Conservation (phyloP, 352 stramenopile genomes). For the Globisporangium radiosum region DNA sequence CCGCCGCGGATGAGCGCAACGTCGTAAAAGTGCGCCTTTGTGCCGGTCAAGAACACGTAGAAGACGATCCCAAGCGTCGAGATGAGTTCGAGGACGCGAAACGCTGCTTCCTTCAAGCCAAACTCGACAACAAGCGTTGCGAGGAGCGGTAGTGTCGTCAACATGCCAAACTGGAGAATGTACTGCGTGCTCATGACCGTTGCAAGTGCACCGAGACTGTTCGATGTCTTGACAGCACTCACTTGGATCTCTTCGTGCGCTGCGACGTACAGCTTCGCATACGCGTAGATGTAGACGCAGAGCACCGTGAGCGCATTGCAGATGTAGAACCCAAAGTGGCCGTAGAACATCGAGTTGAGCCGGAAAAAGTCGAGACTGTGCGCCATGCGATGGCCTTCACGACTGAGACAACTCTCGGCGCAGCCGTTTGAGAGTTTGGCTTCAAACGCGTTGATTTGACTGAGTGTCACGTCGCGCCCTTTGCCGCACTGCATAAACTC, state of each 20-base stretch:
- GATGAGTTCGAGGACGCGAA: constrained; percentile 78
- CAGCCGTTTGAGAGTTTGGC: constrained; percentile 83
- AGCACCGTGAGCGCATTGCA: constrained; percentile 82
- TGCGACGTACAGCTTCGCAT: constrained; percentile 76
- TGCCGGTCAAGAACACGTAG: constrained; percentile 84
- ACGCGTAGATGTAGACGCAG: constrained; percentile 83
- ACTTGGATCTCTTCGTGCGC: constrained; percentile 60
- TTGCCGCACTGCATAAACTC: constrained; percentile 90
- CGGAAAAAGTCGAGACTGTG: constrained; percentile 79
- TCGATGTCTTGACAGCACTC: constrained; percentile 51
- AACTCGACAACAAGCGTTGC: constrained; percentile 78
- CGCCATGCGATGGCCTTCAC: constrained; percentile 73
- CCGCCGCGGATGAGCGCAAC: constrained; percentile 77
- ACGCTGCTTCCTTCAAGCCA: constrained; percentile 56
- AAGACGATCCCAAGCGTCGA: constrained; percentile 79
- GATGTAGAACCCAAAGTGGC: constrained; percentile 88
- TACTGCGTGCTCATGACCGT: constrained; percentile 85
- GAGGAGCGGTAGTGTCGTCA: constrained; percentile 76
- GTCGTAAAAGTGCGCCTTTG: constrained; percentile 85
- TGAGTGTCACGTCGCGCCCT: constrained; percentile 80
- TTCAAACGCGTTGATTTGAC: constrained; percentile 87
- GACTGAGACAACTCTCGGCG: constrained; percentile 75
- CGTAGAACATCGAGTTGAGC: constrained; percentile 87
- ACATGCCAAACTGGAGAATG: constrained; percentile 80
- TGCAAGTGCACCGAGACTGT: constrained; percentile 53